Base-by-base conservation (phyloP, 176 grass and related monocot genomes). In the Carex myosuroides region DNA sequence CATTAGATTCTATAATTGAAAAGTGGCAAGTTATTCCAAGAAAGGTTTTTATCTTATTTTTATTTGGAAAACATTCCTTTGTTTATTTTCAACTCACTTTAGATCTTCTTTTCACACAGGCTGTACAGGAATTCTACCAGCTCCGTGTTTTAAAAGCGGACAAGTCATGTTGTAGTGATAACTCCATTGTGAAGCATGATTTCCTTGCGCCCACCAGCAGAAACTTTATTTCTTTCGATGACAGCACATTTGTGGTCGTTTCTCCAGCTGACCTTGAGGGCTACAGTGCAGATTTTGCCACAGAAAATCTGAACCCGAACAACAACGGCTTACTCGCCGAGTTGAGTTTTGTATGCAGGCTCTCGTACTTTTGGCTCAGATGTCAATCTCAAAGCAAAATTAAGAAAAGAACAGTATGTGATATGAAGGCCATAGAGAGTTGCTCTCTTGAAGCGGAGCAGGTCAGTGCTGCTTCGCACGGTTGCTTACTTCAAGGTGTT, bases 261-360 rank as follows among this genome's bases (percentile, higher is more conserved):
- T 93, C 93, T 50, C 68, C 90, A 87, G 91, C 96, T 60, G 96
- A 98, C 81, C 79, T 95, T 0, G 89, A 98, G 62, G 96, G 91
- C 70, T 98, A 98, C 58, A 81, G 84, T 44, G 75, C 53, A 1
- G 80, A 89, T 64, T 7, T 64, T 1, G 57, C 88, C 80, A 63
- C 80, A 20, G 54, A 78, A 54, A 87, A 82, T 12, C 17, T 88
- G 71, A 89, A 88, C 14, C 21, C 88, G 71, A 89, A 88, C n/a
- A 97, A 86, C 58, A 89, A 85, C 14, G 91, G 79, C 72, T 59
- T 84, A 26, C 30, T 93, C 44, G 92, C 89, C 79, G 92, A 98
- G 56, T 89, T 98, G 85, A 94, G 92, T 78, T 76, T 98, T 14
- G 85, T 92, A 56, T 95, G 86, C 79, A 89, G 89, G 57, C 86